phyloP scores from a whole-genome alignment of 106 monocot genomes.

The Phalaenopsis equestris region DNA sequence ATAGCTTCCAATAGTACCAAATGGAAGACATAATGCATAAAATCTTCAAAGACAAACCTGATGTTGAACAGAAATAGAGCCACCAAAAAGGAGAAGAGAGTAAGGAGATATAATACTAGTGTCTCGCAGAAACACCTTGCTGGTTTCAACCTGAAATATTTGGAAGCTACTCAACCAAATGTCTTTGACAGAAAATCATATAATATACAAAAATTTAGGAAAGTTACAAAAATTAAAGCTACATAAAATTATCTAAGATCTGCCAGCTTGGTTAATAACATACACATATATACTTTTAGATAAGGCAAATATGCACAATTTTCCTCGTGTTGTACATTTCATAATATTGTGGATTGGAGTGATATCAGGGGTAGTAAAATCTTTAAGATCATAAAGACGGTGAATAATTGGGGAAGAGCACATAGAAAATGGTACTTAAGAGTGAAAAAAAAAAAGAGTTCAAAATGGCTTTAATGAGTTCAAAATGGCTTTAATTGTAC shows the following conservation, averaged over 20 bases:
- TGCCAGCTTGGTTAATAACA: neutral
- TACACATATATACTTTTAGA: neutral
- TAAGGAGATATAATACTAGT: constrained; percentile 82
- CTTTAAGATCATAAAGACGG: no score
- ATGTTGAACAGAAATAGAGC: constrained; percentile 77
- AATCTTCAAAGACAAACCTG: constrained; percentile 52
- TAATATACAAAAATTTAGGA: neutral
- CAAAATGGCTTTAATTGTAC: no score
- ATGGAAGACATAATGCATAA: neutral
- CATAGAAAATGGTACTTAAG: no score
- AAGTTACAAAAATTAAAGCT: neutral
- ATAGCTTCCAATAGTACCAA: neutral
- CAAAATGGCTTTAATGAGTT: no score
- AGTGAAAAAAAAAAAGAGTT: no score
- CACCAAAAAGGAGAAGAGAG: constrained; percentile 84
- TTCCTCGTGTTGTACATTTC: neutral
- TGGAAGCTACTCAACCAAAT: constrained; percentile 3
- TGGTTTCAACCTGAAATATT: constrained; percentile 79
- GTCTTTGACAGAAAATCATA: neutral
- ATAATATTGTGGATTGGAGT: neutral
- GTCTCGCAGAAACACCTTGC: constrained; percentile 79
- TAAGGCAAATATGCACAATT: neutral
- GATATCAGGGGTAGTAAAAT: neutral
- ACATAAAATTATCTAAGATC: neutral
- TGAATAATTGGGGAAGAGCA: no score